These are phyloP conservation scores for Pseudozyma pruni DNA, from an alignment of 1,284 basidiomycete species.

Conservation along the genomic window DNA sequence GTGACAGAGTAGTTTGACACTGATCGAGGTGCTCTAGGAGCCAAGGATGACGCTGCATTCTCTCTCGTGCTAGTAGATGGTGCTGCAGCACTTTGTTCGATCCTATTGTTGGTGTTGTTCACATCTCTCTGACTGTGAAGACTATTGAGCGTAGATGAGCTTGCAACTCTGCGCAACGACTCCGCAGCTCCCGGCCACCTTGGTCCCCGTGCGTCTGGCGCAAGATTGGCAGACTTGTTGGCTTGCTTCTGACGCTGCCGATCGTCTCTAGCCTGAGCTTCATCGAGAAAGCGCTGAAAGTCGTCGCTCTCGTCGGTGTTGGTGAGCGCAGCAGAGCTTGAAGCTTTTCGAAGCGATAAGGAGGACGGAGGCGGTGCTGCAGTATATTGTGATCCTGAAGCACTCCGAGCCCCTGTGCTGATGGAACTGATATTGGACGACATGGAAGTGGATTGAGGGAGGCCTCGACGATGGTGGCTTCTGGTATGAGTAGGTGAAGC, in stretches of 20 bases:
- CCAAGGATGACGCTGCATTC: conserved; percentile 12
- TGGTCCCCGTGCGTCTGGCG: background rate
- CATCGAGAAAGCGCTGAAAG: conserved; percentile 28
- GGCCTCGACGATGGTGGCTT: conserved; percentile 12
- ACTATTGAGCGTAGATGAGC: conserved; percentile 32
- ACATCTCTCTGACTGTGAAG: conserved; percentile 10
- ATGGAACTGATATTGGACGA: conserved; percentile 28
- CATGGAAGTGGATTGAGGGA: conserved; percentile 26
- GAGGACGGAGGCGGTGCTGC: conserved; percentile 9
- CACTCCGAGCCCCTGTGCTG: conserved; percentile 16
- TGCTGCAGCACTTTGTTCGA: conserved; percentile 1
- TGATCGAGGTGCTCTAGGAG: conserved; percentile 14
- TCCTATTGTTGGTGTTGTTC: background rate
- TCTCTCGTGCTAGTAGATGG: conserved; percentile 1
- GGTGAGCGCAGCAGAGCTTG: conserved; percentile 26
- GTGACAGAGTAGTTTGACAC: conserved; percentile 31
- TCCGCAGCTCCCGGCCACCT: conserved; percentile 18
- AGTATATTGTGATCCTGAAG: conserved; percentile 11
- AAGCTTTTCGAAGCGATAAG: conserved; percentile 21
- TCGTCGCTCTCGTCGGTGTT: conserved; percentile 37
- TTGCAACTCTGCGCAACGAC: conserved; percentile 32
- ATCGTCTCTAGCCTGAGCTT: conserved; percentile 25
- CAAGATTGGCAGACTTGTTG: background rate
- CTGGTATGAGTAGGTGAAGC: conserved; percentile 21
- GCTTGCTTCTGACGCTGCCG: conserved; percentile 5